Base-by-base conservation (phyloP, 768 basidiomycete genomes). In the Boletus tomentosulus region DNA sequence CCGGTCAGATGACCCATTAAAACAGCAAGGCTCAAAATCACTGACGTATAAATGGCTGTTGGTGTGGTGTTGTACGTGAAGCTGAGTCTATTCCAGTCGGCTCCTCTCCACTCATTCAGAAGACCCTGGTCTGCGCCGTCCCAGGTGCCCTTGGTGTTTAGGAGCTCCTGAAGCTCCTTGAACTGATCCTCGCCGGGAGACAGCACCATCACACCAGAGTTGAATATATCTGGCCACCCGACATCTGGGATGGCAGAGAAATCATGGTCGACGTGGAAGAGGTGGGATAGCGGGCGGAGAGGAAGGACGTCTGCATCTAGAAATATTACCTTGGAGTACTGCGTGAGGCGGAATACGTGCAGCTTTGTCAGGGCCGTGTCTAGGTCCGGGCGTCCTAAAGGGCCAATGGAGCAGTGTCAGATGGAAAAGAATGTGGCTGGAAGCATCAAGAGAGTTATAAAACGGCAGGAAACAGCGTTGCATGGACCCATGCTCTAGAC, bases 171-270 rank as follows among this genome's bases (percentile, higher is more conserved):
- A 53, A 98, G 76, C 48, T 87, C 79, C 7, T 78, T 74, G 68
- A 96, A 99, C 65, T 94, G 93, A 57, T 86, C 83, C 61, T 89
- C 80, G 10, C 85, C 84, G 1, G 94, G 94, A 50, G 82, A 78
- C 35, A 93, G 71, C 48, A 98, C 93, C 73, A 99, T 80, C 44
- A 98, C 86, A 37, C 97, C 97, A 24, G 95, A 96, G 70, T 99
- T 99, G 77, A 99, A 99, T 57, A 97, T 95, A 72, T 99, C 97
- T 38, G 97, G 97, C 97, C 97, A 99, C 61, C 97, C 97, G 31
- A 94, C 91, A 70, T 99, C 97, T 11, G 97, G 94, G 8, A 86
- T 89, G 9, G 97, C 97, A 39, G 94, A 87, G 66, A 99, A 94
- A 57, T 90, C 85, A 67, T 87, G 77, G 4, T 87, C 81, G 45